These are phyloP conservation scores for Pythium biforme DNA, from an alignment of 352 stramenopile species.

Conservation along the genomic window DNA sequence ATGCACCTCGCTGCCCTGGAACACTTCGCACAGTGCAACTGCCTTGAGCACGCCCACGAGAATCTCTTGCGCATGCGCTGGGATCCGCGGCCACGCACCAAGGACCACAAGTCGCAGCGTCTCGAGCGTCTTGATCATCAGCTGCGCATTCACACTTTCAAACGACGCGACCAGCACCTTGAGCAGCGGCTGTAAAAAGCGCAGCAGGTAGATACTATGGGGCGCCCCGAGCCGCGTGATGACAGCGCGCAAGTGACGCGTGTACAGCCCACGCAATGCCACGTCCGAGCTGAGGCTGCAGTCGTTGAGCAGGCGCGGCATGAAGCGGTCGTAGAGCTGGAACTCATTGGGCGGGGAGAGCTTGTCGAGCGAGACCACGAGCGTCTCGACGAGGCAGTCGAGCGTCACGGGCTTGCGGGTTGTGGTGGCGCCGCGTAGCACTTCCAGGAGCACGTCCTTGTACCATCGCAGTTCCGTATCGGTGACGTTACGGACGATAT, in stretches of 20 bases:
- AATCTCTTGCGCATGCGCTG: conserved; percentile 63
- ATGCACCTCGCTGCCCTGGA: conserved; percentile 33
- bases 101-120: conserved; percentile 52
- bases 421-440: conserved; percentile 65
- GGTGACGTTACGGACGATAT: conserved; percentile 64
- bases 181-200: conserved; percentile 76
- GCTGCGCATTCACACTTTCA: conserved; percentile 50
- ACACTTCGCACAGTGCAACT: conserved; percentile 61
- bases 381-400: conserved; percentile 53
- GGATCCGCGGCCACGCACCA: conserved; percentile 66
- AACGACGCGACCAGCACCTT: conserved; percentile 71
- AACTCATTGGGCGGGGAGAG: conserved; percentile 52
- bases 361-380: conserved; percentile 59
- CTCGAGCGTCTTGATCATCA: conserved; percentile 60
- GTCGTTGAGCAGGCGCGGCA: conserved; percentile 58
- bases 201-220: conserved; percentile 65
- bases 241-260: conserved; percentile 47
- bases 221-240: conserved; percentile 55
- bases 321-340: conserved; percentile 67
- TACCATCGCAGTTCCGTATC: conserved; percentile 82
- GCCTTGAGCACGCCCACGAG: conserved; percentile 67
- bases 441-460: conserved; percentile 68
- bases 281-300: conserved; percentile 66
- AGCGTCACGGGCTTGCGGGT: conserved; percentile 55
- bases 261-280: conserved; percentile 50